A percentile compares a stretch with the other conserved stretches of the same genome.
Conservation (phyloP, 2,329 filamentous ascomycete genomes). For the Bretziella fagacearum region DNA sequence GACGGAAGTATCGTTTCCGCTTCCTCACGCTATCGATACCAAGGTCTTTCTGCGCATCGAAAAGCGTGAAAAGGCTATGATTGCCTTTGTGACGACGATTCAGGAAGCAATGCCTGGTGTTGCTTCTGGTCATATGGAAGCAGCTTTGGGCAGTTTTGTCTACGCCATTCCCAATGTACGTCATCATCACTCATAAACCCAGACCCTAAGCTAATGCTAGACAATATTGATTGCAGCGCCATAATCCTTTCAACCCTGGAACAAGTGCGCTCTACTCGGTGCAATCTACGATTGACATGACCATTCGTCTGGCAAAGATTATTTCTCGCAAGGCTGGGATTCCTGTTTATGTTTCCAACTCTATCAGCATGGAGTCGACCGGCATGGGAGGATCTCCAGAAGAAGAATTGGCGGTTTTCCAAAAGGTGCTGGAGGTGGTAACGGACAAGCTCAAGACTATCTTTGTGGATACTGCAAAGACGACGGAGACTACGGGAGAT, state of each 20-base stretch:
- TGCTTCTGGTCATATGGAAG: background rate
- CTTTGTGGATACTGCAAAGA: no score
- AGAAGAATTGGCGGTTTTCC: slow-evolving; percentile 85
- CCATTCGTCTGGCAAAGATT: slow-evolving; percentile 67
- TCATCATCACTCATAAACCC: slow-evolving; percentile 11
- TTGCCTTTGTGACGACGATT: slow-evolving; percentile 44
- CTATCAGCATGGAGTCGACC: slow-evolving; percentile 56
- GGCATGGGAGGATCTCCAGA: slow-evolving; percentile 69
- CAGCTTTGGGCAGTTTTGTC: slow-evolving; percentile 71
- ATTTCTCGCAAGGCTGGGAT: slow-evolving; percentile 54
- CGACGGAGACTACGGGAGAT: background rate
- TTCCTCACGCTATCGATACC: slow-evolving; percentile 43
- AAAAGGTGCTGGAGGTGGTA: slow-evolving; percentile 54
- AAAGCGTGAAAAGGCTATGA: slow-evolving; percentile 37
- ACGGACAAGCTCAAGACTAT: slow-evolving; percentile 18
- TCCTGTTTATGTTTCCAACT: slow-evolving; percentile 83
- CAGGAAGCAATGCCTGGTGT: slow-evolving; percentile 33
- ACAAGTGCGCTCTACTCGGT: slow-evolving; percentile 65
- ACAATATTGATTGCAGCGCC: slow-evolving; percentile 24
- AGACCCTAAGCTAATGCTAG: slow-evolving; percentile 8
- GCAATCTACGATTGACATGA: slow-evolving; percentile 68
- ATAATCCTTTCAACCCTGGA: slow-evolving; percentile 44
- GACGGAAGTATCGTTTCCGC: slow-evolving; percentile 37
- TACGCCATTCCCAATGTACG: slow-evolving; percentile 82
- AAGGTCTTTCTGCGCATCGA: slow-evolving; percentile 44